Percentiles rank a stretch among this genome's conserved stretches.
These are phyloP conservation scores for Trifolium subterraneum DNA, from an alignment of 306 rosid species.

Conservation along the genomic window DNA sequence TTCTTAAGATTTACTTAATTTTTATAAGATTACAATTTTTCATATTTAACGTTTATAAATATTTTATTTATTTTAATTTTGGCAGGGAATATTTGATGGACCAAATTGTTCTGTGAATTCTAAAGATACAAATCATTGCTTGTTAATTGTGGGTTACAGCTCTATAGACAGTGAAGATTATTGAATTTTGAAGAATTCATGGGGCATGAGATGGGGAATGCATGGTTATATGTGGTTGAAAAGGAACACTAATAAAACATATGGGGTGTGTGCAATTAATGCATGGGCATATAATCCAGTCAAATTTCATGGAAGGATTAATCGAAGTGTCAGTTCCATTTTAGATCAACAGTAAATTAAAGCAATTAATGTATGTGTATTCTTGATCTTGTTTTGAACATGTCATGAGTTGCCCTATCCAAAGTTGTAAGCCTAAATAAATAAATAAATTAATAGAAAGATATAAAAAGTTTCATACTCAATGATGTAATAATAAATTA, in stretches of 20 bases:
- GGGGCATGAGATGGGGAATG: constrained; percentile 57
- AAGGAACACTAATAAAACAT: constrained; percentile 42
- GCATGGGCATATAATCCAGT: neutral
- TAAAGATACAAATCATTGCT: neutral
- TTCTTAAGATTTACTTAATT: no score
- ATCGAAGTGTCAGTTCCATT: neutral
- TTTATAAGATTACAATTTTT: no score
- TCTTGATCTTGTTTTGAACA: neutral
- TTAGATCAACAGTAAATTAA: neutral
- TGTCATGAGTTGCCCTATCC: no score
- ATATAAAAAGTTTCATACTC: no score
- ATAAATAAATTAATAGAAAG: no score
- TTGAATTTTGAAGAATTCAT: constrained; percentile 70
- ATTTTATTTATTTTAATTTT: neutral
- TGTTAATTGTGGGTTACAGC: constrained; percentile 56
- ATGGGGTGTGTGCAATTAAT: constrained; percentile 36
- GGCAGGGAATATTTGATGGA: constrained; percentile 61
- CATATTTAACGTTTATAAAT: neutral
- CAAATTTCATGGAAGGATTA: neutral
- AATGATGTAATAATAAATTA: no score
- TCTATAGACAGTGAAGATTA: constrained; percentile 48
- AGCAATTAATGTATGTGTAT: neutral
- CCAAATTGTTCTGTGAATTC: constrained; percentile 6
- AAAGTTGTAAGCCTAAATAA: no score
- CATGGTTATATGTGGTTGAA: constrained; percentile 55